Evolutionary conservation across 2,329 filamentous ascomycete species (phyloP), one percentile per base, ranked within the genome.

Genomic region (Cyclaneusma minus): DNA sequence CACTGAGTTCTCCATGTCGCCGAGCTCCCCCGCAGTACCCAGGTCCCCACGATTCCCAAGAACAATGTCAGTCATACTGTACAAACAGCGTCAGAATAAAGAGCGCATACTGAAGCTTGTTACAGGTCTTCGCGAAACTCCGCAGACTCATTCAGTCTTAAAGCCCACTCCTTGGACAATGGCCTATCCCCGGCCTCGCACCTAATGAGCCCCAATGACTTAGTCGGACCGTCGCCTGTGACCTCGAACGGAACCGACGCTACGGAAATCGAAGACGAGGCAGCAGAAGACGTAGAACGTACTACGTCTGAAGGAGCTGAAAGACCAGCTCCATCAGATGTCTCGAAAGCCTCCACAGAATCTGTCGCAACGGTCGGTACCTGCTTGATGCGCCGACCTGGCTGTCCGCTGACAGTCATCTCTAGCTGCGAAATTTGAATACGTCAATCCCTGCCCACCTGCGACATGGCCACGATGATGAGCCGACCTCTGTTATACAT

Each of bases 401-500:
- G 33, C 22, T 29, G 19, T 29, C 27, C 25, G n/a, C 18, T 28
- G 23, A 34, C 41, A 22, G 42, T 30, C n/a, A 20, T 20, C 16
- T 15, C 7, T 8, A 20, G 18, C 8, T 11, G 18, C 18, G 11
- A 16, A 17, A 13, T 11, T 16, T 72, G 10, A 57, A 54, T 27
- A 76, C 70, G 4, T 65, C 62, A 33, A 42, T 76, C 7, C 53
- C 68, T 3, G 66, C 69, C 21, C 55, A 61, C 32, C 42, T 75
- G 48, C 56, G 72, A 45, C 61, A 63, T 27, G 55, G 56, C 28
- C 64, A 65, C 13, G 73, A 72, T 34, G 82, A 92, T 37, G 82
- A 85, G 38, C 76, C 83, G 13, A 66, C 82, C 28, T 94, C 85
- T 2, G 85, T 92, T 29, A 93, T 94, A 39, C 85, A 93, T 58